Percentiles rank a stretch among this genome's conserved stretches.
Evolutionary conservation across 371 early-diverging fungal genomes (phyloP).

Genomic region (Actinomucor elegans): DNA sequence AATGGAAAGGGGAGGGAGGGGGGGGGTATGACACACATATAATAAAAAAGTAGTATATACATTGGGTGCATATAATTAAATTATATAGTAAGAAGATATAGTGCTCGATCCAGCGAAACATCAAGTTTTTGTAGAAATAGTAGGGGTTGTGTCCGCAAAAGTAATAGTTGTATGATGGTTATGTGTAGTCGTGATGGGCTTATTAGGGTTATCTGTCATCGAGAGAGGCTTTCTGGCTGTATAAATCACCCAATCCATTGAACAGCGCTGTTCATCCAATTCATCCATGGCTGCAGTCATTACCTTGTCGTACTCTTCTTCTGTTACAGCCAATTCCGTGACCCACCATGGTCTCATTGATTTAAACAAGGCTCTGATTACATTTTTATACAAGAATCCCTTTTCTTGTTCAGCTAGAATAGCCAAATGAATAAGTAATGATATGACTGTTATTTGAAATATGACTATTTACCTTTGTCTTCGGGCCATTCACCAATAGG

Average conservation of each 20-base stretch:
- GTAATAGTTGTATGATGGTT: neutral
- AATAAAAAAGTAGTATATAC: neutral
- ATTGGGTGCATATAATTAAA: neutral
- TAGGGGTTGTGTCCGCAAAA: no score
- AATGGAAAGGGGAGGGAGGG: no score
- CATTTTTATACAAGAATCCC: slow-evolving; percentile 44
- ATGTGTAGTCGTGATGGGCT: neutral
- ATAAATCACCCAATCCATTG: slow-evolving; percentile 19
- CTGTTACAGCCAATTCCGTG: slow-evolving; percentile 25
- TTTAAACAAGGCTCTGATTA: slow-evolving; percentile 36
- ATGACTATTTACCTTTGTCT: slow-evolving; percentile 20
- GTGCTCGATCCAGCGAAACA: slow-evolving; percentile 10
- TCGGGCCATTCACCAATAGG: slow-evolving; percentile 52
- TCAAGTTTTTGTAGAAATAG: no score
- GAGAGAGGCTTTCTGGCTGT: slow-evolving; percentile 20
- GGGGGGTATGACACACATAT: neutral
- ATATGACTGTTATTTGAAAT: neutral
- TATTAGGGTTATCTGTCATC: neutral
- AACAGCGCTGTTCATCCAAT: slow-evolving; percentile 18
- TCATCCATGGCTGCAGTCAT: slow-evolving; percentile 22
- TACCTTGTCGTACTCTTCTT: slow-evolving; percentile 25
- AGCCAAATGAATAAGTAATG: neutral
- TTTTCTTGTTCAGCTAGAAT: slow-evolving; percentile 32
- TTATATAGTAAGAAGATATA: no score
- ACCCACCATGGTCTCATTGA: slow-evolving; percentile 48